phyloP scores from a whole-genome alignment of 768 basidiomycete species.

The Saitozyma podzolica region DNA sequence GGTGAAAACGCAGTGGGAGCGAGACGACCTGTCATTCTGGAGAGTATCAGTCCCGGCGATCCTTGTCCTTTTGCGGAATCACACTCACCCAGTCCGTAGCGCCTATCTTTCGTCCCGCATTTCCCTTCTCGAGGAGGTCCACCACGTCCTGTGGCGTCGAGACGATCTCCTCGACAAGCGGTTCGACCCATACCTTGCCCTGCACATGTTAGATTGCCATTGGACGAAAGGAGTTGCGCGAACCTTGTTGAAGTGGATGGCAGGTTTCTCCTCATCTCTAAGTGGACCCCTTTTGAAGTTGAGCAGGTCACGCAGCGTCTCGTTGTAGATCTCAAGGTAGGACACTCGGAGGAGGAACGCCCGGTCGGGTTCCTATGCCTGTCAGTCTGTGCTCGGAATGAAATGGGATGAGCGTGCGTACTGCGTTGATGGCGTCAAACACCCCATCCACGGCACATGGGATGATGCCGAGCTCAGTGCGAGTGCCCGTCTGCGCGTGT shows the following conservation, averaged over 20 bases:
- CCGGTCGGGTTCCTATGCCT: constrained; percentile 39
- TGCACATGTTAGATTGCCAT: constrained; percentile 10
- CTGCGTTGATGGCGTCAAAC: constrained; percentile 50
- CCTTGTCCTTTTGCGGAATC: background rate
- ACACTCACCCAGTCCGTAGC: constrained; percentile 50
- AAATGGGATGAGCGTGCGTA: constrained; percentile 13
- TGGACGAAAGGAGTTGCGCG: constrained; percentile 6
- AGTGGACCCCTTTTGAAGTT: constrained; percentile 41
- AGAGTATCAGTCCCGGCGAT: background rate
- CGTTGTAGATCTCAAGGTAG: constrained; percentile 52
- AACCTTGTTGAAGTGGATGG: constrained; percentile 47
- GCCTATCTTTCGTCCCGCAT: constrained; percentile 39
- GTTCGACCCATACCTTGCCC: constrained; percentile 50
- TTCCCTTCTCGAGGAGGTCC: constrained; percentile 64
- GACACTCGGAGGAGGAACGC: constrained; percentile 49
- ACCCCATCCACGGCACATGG: constrained; percentile 51
- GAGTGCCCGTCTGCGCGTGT: constrained; percentile 33
- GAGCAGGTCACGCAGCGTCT: constrained; percentile 47
- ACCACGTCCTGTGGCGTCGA: constrained; percentile 80
- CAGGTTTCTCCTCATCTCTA: constrained; percentile 46
- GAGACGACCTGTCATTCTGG: constrained; percentile 50
- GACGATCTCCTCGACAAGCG: constrained; percentile 65
- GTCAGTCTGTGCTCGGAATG: background rate
- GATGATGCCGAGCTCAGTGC: constrained; percentile 47
- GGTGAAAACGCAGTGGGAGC: constrained; percentile 53